Base-by-base conservation (phyloP, 179 eudicot genomes). In the Kewa caespitosa region DNA sequence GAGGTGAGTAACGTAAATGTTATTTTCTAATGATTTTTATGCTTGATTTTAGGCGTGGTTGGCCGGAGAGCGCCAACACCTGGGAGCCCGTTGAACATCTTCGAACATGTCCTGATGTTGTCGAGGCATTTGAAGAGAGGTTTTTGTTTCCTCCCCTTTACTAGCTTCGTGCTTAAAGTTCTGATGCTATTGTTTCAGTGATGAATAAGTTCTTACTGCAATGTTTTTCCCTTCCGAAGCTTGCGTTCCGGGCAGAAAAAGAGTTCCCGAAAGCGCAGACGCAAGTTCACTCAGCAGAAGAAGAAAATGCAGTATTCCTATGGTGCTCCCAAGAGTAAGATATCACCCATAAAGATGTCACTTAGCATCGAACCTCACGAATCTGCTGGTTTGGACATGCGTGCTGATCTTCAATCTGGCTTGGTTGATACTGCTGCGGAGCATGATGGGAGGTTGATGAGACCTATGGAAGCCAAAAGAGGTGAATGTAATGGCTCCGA, bases 71-170 rank as follows among this genome's bases (percentile, higher is more conserved):
- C 22, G 89, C 90, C 0, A 96, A 96, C 83, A 96, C 99, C 1
- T 94, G 99, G 99, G 99, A 96, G 81, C 99, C 99, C 14, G 60
- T 89, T 37, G 96, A 89, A 79, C 94, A 96, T 84, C 91, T 96
- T 70, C 76, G 75, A 74, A 83, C 91, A 8, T 89, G 94, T 76
- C 88, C 91, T 31, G 99, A 96, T 85, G 74, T 94, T 72, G 90
- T 96, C 55, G 97, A 94, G 78, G 91, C 93, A 23, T 96, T 81
- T 75, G 99, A 96, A 87, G 87, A 91, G 76, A 90, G 94, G 97
- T 92, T 79, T 86, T 41, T 70, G 28, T 52, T 63, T 67, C 48
- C 70, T 62, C 70, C 69, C 74, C 57, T 63, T 63, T 2, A 32
- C 66, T 80, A 33, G 17, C 38, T 41, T 48, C 55, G 52, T 38